These are phyloP conservation scores for Nicotiana paniculata DNA, from an alignment of 257 asterid genomes.

Conservation along the genomic window DNA sequence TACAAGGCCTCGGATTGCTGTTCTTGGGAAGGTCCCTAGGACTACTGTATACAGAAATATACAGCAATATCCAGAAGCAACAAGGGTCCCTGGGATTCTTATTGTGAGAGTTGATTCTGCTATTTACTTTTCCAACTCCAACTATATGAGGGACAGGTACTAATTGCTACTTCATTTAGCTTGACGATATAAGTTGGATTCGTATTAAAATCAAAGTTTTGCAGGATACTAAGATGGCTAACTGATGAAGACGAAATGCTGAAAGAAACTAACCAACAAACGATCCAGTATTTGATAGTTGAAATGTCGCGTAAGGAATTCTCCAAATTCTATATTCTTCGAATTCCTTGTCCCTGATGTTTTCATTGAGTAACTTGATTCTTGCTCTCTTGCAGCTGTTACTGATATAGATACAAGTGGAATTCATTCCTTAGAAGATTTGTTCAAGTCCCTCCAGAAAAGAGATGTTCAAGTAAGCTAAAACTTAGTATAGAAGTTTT, in stretches of 20 bases:
- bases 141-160: slow-evolving; percentile 69
- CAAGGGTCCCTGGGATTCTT: slow-evolving; percentile 52
- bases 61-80: slow-evolving; percentile 71
- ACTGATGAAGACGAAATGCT: slow-evolving; percentile 55
- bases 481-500: background rate
- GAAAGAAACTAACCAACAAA: slow-evolving; percentile 18
- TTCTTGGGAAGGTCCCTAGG: slow-evolving; percentile 59
- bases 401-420: slow-evolving; percentile 91
- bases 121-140: slow-evolving; percentile 67
- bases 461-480: slow-evolving; percentile 45
- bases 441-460: slow-evolving; percentile 49
- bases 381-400: slow-evolving; percentile 59
- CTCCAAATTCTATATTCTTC: background rate
- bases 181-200: no score
- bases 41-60: slow-evolving; percentile 57
- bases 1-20: slow-evolving; percentile 60
- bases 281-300: slow-evolving; percentile 44
- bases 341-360: background rate
- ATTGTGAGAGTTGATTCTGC: slow-evolving; percentile 66
- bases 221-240: slow-evolving; percentile 54
- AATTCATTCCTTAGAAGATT: slow-evolving; percentile 70
- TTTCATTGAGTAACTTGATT: background rate
- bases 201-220: background rate
- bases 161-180: background rate
- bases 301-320: slow-evolving; percentile 56